Base-by-base conservation (phyloP, 495 filamentous ascomycete genomes). In the Mycothermus thermophilus region DNA sequence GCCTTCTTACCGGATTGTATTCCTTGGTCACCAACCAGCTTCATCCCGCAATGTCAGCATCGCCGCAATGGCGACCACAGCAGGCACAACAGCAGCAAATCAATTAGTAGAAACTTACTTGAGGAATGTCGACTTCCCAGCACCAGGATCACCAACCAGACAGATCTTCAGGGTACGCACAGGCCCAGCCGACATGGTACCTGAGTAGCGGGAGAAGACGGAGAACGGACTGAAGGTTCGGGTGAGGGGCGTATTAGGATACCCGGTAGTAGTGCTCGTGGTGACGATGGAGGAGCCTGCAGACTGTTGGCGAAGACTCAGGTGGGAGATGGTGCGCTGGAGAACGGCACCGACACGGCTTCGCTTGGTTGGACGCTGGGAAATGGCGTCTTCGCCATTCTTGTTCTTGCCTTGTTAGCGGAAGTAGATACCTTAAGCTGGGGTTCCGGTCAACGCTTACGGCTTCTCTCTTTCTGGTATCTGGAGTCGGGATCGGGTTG, bases 101-200 rank as follows among this genome's bases (percentile, higher is more conserved):
- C n/a, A n/a, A 27, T n/a, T 27, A 1, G 20, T 15, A 27, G 15
- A 1, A 12, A 42, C 44, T 40, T 16, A 44, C 46, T 42, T 39
- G 21, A 44, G 25, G 0, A 44, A 32, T 1, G 43, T 42, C 5
- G 51, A 46, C 38, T 55, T 55, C 7, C 51, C 51, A 0, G 43
- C 37, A 9, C 26, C 34, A 3, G 20, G 27, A 20, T 50, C 41
- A 0, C 51, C 51, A 5, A 52, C 23, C 3, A 55, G 9, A 23
- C 34, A 41, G 3, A 55, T 24, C 33, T 52, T 52, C 22, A 52
- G 18, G 17, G 30, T 49, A 2, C 41, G 27, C 11, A 34, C 19
- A 16, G 8, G 28, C 15, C n/a, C 29, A 29, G 9, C 34, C 29
- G 21, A 17, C 20, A n/a, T n/a, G n/a, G n/a, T n/a, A n/a, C n/a